Conservation (phyloP, 2,329 filamentous ascomycete species). For the Colletotrichum caudatum region DNA sequence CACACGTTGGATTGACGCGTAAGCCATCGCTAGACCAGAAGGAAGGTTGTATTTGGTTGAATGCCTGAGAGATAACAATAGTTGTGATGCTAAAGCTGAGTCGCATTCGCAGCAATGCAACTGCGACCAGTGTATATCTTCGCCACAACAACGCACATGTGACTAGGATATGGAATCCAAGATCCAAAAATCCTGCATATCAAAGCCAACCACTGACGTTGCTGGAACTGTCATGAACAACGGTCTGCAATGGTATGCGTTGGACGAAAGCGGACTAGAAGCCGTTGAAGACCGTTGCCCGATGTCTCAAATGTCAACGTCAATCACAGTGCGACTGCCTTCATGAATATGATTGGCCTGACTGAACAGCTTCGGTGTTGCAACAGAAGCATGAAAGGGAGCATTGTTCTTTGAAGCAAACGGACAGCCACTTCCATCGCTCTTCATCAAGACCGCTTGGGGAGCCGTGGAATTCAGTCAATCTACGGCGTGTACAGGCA, state of each 20-base stretch:
- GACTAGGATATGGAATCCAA: not conserved
- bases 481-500: not conserved
- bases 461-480: no score
- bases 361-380: not conserved
- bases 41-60: not conserved
- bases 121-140: not conserved
- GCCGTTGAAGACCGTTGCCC: not conserved
- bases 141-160: not conserved
- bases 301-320: slow-evolving; percentile 28
- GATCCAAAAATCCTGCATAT: no score
- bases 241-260: not conserved
- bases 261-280: not conserved
- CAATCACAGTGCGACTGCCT: slow-evolving; percentile 42
- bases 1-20: not conserved
- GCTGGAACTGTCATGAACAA: not conserved
- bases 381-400: no score
- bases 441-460: not conserved
- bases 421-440: not conserved
- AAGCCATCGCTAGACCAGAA: not conserved
- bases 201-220: not conserved
- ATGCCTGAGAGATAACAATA: not conserved
- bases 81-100: not conserved
- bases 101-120: not conserved
- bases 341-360: not conserved
- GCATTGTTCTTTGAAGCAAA: not conserved